Evolutionary conservation across 257 asterid species (phyloP), one percentile per base, ranked within the genome.

Genomic region (Jasminum sambac): DNA sequence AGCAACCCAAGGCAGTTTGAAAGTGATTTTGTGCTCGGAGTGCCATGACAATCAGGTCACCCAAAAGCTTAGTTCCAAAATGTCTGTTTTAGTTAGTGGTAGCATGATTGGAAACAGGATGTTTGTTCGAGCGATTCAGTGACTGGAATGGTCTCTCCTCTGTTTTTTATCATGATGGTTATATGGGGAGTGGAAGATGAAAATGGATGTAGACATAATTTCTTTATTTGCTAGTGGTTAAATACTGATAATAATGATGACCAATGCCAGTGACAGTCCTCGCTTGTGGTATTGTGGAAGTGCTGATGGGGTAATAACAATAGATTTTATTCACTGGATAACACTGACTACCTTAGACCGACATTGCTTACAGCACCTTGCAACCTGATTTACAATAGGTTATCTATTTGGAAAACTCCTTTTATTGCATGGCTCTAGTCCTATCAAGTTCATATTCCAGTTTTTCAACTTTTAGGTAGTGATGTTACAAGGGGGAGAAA

Each of bases 141-240:
- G 67, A 34, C 37, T 63, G 25, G 21, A 6, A 12, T 5, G 23
- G 21, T 63, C 13, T 37, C n/a, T 60, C 44, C 67, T 19, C 12
- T 64, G 34, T 52, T 11, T 59, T 34, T 37, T 64, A 14, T 68
- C 26, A 16, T 58, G n/a, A 43, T 19, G 26, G 25, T 26, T 46
- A 30, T 11, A 43, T 69, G 44, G 40, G 14, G 36, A 52, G 64
- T 7, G 43, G 30, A 68, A 43, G 42, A 73, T 74, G 41, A 38
- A 69, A 60, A 41, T 43, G 62, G 66, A 57, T 50, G 25, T 12
- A 36, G 68, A 48, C 55, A 14, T 43, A 66, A 73, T 69, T 66
- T 30, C 66, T 30, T 30, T 30, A 30, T 30, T 30, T 30, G 1
- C 36, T 30, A 30, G 36, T 30, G 36, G 4, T n/a, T n/a, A 12